Base-by-base conservation (phyloP, 2,329 filamentous ascomycete genomes). In the Colletotrichum sp. region DNA sequence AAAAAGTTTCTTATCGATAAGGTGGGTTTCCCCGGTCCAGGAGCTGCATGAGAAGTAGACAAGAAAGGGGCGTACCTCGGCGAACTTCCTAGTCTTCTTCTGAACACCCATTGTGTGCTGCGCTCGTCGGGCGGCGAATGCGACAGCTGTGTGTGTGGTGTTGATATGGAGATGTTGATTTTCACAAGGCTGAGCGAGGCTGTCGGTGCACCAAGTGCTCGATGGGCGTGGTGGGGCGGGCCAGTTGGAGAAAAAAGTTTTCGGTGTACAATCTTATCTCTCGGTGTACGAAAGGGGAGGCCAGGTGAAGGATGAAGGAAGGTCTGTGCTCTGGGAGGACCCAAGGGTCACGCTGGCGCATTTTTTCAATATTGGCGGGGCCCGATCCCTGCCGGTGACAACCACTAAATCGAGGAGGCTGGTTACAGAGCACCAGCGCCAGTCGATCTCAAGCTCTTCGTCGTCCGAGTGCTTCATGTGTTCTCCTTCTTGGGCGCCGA, bases 11-110 rank as follows among this genome's bases (percentile, higher is more conserved):
- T 74, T 74, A 72, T 74, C 72, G 72, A 72, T 74, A 74, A 74
- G 72, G 1, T 24, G 47, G 15, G 4, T 27, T 74, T 73, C 31
- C 63, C n/a, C 47, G 18, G 69, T 43, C 16, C 57, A n/a, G 31
- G 24, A 38, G n/a, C n/a, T 15, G 59, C 21, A n/a, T 62, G n/a
- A 51, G 21, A 62, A 43, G 12, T 27, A 1, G 1, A 18, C 16
- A 2, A 33, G 76, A 81, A 79, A 78, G 29, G n/a, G 47, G 75
- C 85, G 74, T 80, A 91, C 90, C 82, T 89, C 87, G 64, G 92
- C 96, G 83, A 98, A 98, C 87, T 98, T 98, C 87, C 96, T 92
- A 67, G 95, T 98, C 83, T 93, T 95, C 87, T 98, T 98, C 76
- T 93, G 91, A 78, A 95, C 91, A 85, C 95, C 96, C 96, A 98